A percentile compares a stretch with the other conserved stretches of the same genome.
These are phyloP conservation scores for Thozetella sp. DNA, from an alignment of 495 filamentous ascomycete genomes.

Conservation along the genomic window DNA sequence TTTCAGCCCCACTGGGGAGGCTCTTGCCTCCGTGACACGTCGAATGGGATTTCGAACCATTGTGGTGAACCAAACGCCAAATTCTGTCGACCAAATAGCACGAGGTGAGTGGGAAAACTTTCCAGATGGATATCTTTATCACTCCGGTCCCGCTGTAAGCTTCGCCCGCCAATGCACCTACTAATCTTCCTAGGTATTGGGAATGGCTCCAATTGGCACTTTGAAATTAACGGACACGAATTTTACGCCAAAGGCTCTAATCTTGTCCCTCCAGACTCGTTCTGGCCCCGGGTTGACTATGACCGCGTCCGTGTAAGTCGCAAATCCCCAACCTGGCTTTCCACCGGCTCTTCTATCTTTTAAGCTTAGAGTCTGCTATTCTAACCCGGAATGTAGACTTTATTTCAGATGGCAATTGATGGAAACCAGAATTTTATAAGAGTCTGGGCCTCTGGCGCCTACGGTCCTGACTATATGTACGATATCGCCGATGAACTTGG, in stretches of 20 bases:
- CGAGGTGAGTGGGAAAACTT: slow-evolving; percentile 61
- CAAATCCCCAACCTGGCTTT: not conserved
- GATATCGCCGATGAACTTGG: slow-evolving; percentile 68
- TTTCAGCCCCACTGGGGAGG: slow-evolving; percentile 28
- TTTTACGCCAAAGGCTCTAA: slow-evolving; percentile 73
- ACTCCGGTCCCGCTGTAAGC: not conserved
- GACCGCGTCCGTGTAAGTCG: slow-evolving; percentile 16
- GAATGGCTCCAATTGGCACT: slow-evolving; percentile 37
- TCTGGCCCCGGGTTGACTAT: slow-evolving; percentile 65
- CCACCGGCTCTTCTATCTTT: too few relatives aligned
- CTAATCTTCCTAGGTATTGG: not conserved
- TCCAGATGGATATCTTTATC: slow-evolving; percentile 42
- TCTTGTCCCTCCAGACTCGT: slow-evolving; percentile 66
- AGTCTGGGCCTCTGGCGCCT: slow-evolving; percentile 66
- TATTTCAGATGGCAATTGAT: slow-evolving; percentile 57
- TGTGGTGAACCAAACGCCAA: slow-evolving; percentile 60
- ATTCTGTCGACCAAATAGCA: slow-evolving; percentile 57
- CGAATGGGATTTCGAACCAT: slow-evolving; percentile 69
- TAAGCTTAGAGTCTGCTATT: too few relatives aligned
- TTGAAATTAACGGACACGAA: slow-evolving; percentile 68
- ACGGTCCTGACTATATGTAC: slow-evolving; percentile 68
- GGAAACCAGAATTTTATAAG: slow-evolving; percentile 73
- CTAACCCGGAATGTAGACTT: slow-evolving; percentile 53
- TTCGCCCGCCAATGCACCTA: not conserved
- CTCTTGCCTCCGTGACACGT: slow-evolving; percentile 51